Evolutionary conservation across 257 asterid genomes (phyloP).

Genomic region (Lithospermum erythrorhizon): DNA sequence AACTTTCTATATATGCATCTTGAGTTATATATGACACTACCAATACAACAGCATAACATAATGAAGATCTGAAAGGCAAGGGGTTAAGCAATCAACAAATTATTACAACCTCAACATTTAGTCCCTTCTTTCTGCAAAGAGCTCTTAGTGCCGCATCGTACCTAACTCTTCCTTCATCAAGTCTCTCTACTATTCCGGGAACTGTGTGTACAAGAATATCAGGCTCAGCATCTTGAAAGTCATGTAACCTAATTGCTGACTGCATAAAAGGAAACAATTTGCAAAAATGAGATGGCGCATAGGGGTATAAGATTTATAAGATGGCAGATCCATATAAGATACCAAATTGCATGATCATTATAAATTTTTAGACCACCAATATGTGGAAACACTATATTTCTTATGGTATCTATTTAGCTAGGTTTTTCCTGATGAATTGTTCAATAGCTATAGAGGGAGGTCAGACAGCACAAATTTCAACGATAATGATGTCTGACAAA

Average conservation of each 20-base stretch:
- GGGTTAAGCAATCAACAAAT: constrained; percentile 6
- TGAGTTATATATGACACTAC: not conserved
- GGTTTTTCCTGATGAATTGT: too few species aligned
- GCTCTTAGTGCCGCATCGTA: constrained; percentile 54
- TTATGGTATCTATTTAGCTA: too few species aligned
- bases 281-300: constrained; percentile 1
- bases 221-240: constrained; percentile 71
- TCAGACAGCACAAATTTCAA: too few species aligned
- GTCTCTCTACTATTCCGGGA: constrained; percentile 43
- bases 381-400: too few species aligned
- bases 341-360: too few species aligned
- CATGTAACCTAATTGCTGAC: constrained; percentile 47
- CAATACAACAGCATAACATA: not conserved
- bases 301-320: not conserved
- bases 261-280: constrained; percentile 21
- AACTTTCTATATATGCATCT: not conserved
- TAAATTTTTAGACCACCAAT: too few species aligned
- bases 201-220: constrained; percentile 62
- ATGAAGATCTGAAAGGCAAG: not conserved
- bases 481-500: too few species aligned
- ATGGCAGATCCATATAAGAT: too few species aligned
- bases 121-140: constrained; percentile 74
- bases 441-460: too few species aligned
- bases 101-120: constrained; percentile 50
- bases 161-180: constrained; percentile 29